Evolutionary conservation across 164 flowering plant genomes (phyloP).

Genomic region (grape (Vitis vinifera)): DNA sequence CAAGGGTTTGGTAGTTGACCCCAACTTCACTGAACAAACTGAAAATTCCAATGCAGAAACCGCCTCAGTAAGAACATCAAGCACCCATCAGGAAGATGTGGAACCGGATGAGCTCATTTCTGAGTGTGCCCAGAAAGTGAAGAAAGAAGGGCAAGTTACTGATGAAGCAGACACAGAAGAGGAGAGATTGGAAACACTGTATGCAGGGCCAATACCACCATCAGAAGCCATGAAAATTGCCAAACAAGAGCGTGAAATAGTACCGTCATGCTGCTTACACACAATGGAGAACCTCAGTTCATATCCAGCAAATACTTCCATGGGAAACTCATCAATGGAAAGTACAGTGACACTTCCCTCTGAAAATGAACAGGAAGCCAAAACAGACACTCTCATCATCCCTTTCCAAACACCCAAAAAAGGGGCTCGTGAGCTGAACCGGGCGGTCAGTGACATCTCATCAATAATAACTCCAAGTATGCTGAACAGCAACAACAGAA

Average conservation of each 20-base stretch:
- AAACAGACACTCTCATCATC: slow-evolving; percentile 3
- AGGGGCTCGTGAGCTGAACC: slow-evolving; percentile 8
- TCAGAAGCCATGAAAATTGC: neutral
- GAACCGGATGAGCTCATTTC: neutral
- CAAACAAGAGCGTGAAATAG: slow-evolving; percentile 1
- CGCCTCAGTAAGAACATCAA: neutral
- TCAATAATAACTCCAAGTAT: slow-evolving; percentile 26
- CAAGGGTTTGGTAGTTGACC: too few species aligned
- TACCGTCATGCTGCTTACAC: neutral
- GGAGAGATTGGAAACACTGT: neutral
- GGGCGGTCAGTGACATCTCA: slow-evolving; percentile 17
- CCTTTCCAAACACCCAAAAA: slow-evolving; percentile 11
- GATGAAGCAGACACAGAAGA: too few species aligned
- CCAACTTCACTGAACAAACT: neutral
- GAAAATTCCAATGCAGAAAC: neutral
- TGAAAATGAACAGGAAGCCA: slow-evolving; percentile 9
- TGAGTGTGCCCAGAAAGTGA: neutral
- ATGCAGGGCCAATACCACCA: neutral
- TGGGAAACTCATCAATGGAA: slow-evolving; percentile 6
- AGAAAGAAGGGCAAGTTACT: neutral
- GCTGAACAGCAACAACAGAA: slow-evolving; percentile 23
- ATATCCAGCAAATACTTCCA: too few species aligned
- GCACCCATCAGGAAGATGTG: slow-evolving; percentile 1
- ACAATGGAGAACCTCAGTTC: neutral
- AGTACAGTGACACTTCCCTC: slow-evolving; percentile 13